Percentiles rank a stretch among this genome's conserved stretches.
phyloP scores from a whole-genome alignment of 805 yeast species.

The Myxozyma neglecta region DNA sequence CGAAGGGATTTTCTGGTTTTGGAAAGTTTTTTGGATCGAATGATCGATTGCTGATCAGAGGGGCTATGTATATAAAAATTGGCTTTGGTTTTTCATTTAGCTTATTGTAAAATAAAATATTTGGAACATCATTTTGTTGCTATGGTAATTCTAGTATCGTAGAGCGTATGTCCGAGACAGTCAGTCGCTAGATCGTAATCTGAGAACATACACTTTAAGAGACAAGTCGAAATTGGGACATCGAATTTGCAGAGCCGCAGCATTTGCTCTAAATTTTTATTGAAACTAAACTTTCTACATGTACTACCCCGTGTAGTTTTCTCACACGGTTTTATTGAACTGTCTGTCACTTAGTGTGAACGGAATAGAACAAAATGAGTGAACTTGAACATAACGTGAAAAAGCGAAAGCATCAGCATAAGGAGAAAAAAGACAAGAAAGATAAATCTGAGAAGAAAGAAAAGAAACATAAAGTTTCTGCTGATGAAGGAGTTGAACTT shows the following conservation, averaged over 20 bases:
- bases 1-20: too few species aligned
- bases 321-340: neutral
- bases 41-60: neutral
- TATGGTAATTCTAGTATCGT: neutral
- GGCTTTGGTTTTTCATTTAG: slow-evolving; percentile 6
- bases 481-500: slow-evolving; percentile 4
- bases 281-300: too few species aligned
- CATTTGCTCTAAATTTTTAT: too few species aligned
- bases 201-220: too few species aligned
- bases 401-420: slow-evolving; percentile 15
- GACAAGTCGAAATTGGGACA: too few species aligned
- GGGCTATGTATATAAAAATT: neutral
- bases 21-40: too few species aligned
- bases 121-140: neutral
- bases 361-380: neutral
- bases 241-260: too few species aligned
- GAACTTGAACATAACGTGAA: slow-evolving; percentile 5
- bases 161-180: neutral
- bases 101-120: slow-evolving; percentile 2
- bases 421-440: slow-evolving; percentile 6
- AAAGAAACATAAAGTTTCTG: neutral
- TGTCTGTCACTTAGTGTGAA: neutral
- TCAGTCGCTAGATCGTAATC: too few species aligned
- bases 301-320: too few species aligned
- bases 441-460: slow-evolving; percentile 10